A percentile compares a stretch with the other conserved stretches of the same genome.
Conservation (phyloP, 2,329 filamentous ascomycete genomes). For the Alternaria brassicicola region DNA sequence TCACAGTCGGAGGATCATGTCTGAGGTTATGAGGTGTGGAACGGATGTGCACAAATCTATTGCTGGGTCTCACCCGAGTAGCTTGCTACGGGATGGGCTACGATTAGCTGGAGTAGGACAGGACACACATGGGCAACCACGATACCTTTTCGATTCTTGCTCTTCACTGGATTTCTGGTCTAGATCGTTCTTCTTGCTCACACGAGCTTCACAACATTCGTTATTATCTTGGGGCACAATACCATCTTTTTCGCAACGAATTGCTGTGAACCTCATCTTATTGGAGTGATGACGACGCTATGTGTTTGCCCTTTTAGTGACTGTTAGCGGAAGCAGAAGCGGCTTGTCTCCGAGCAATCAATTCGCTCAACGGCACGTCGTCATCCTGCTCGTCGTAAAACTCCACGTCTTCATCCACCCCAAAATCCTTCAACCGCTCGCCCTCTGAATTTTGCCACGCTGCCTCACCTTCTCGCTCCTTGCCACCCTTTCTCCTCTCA, state of each 20-base stretch:
- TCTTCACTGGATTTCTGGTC: constrained; percentile 23
- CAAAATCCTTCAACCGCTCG: constrained; percentile 75
- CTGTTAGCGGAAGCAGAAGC: constrained; percentile 7
- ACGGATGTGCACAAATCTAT: neutral
- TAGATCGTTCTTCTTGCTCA: constrained; percentile 32
- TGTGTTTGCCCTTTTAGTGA: neutral
- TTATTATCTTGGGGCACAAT: constrained; percentile 6
- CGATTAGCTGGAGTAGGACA: constrained; percentile 3
- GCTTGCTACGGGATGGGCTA: constrained; percentile 6
- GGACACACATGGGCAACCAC: constrained; percentile 12
- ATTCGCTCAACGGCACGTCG: constrained; percentile 72
- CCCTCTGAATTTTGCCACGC: constrained; percentile 78
- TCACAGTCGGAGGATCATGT: constrained; percentile 5
- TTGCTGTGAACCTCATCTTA: neutral
- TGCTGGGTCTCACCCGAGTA: neutral
- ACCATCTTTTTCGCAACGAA: neutral
- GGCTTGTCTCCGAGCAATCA: constrained; percentile 54
- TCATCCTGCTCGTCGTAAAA: constrained; percentile 68
- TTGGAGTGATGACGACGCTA: neutral
- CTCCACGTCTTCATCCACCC: constrained; percentile 78
- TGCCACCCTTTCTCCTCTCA: constrained; percentile 17
- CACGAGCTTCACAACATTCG: constrained; percentile 21
- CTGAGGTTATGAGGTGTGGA: constrained; percentile 3
- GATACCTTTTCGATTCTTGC: constrained; percentile 17
- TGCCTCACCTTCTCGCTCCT: constrained; percentile 56